These are phyloP conservation scores for Solanum chacoense DNA, from an alignment of 305 asterid species.

Conservation along the genomic window DNA sequence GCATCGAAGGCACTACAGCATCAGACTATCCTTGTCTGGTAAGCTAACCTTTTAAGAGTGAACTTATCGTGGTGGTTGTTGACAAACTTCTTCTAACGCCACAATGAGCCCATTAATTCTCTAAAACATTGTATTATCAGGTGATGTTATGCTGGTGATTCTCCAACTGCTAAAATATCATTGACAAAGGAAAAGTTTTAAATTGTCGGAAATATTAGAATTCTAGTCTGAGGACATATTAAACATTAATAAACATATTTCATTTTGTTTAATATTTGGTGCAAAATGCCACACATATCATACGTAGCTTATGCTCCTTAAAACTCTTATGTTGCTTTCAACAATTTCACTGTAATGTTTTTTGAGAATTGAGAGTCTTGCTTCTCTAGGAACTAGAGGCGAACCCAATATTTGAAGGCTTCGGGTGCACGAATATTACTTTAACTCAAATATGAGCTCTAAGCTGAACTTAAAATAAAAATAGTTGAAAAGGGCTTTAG, in stretches of 20 bases:
- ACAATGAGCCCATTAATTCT: neutral
- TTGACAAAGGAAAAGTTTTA: neutral
- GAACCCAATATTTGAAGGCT: neutral
- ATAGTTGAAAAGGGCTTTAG: neutral
- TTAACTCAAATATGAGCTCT: neutral
- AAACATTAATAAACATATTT: neutral
- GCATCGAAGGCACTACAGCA: slow-evolving; percentile 45
- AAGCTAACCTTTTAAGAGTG: slow-evolving; percentile 6
- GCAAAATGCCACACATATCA: neutral
- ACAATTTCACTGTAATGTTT: neutral
- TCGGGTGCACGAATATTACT: neutral
- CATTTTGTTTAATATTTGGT: neutral
- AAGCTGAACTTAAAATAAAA: neutral
- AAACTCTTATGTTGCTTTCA: neutral
- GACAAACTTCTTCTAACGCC: neutral
- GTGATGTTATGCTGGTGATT: neutral
- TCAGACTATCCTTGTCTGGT: slow-evolving; percentile 62
- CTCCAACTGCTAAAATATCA: neutral
- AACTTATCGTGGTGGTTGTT: neutral
- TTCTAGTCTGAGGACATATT: neutral
- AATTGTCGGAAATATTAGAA: neutral
- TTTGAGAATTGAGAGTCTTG: neutral
- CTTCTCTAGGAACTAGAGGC: neutral
- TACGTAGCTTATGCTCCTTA: neutral
- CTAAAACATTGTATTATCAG: neutral